Evolutionary conservation across 805 yeast genomes (phyloP).

Genomic region (Ogataea allantospora): DNA sequence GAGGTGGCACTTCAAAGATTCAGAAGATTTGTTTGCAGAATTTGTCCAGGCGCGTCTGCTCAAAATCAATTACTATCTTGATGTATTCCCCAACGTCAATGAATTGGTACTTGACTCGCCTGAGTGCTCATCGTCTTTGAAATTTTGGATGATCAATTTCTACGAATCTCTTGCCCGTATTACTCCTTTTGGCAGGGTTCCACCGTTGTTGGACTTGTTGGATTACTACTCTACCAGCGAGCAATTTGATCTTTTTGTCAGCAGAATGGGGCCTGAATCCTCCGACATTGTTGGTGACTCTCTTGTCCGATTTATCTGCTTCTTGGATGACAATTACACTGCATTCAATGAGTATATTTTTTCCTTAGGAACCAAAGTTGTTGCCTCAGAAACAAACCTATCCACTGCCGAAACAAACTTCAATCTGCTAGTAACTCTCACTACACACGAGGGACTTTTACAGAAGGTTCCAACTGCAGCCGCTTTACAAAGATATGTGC

Average conservation of each 20-base stretch:
- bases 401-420: slow-evolving; percentile 9
- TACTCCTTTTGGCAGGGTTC: slow-evolving; percentile 8
- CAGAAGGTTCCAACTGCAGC: neutral
- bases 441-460: slow-evolving; percentile 23
- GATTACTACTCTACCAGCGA: slow-evolving; percentile 17
- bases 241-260: slow-evolving; percentile 20
- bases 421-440: slow-evolving; percentile 17
- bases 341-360: slow-evolving; percentile 22
- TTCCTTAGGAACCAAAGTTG: slow-evolving; percentile 14
- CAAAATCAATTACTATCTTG: slow-evolving; percentile 17
- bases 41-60: slow-evolving; percentile 26
- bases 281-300: neutral
- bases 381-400: neutral
- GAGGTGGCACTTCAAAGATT: slow-evolving; percentile 9
- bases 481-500: slow-evolving; percentile 17
- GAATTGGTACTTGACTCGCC: slow-evolving; percentile 3
- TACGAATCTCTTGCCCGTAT: slow-evolving; percentile 24
- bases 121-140: slow-evolving; percentile 5
- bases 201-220: slow-evolving; percentile 25
- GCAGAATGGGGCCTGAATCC: slow-evolving; percentile 5
- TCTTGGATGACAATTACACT: slow-evolving; percentile 1
- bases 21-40: slow-evolving; percentile 9
- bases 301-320: neutral
- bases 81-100: slow-evolving; percentile 7
- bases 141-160: slow-evolving; percentile 24